Percentiles rank a stretch among this genome's conserved stretches.
Evolutionary conservation across 2,329 filamentous ascomycete species (phyloP).

Genomic region (Alternaria conjuncta): DNA sequence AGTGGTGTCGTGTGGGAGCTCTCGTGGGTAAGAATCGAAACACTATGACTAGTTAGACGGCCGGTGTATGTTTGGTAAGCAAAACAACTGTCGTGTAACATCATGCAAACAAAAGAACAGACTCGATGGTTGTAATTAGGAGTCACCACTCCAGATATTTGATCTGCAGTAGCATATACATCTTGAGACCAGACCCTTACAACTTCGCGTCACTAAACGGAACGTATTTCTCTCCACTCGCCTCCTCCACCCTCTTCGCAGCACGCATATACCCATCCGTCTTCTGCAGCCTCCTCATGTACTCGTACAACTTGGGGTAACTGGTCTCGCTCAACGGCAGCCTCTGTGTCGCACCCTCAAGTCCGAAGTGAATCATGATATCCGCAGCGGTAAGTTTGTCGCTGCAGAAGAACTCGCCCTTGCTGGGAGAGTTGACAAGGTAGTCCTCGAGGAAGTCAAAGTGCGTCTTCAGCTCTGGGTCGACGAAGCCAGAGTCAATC

Average conservation of each 20-base stretch:
- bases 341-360: conserved; percentile 52
- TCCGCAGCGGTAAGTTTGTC: conserved; percentile 58
- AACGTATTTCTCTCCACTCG: conserved; percentile 45
- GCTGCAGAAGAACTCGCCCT: conserved; percentile 60
- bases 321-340: conserved; percentile 49
- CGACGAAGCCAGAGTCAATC: conserved; percentile 54
- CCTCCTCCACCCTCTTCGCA: conserved; percentile 58
- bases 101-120: too few relatives aligned
- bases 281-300: conserved; percentile 54
- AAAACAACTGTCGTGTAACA: too few relatives aligned
- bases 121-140: too few relatives aligned
- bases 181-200: neutral
- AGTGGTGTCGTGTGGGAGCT: neutral
- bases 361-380: conserved; percentile 60
- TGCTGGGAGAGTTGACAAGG: conserved; percentile 53
- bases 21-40: neutral
- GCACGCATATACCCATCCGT: conserved; percentile 55
- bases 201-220: conserved; percentile 37
- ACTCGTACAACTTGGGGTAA: conserved; percentile 57
- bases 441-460: conserved; percentile 60
- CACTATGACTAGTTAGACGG: too few relatives aligned
- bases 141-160: too few relatives aligned
- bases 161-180: too few relatives aligned
- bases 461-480: conserved; percentile 56
- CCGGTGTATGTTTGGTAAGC: too few relatives aligned